Base-by-base conservation (phyloP, 306 rosid species). In the Ammopiptanthus mongolicus region DNA sequence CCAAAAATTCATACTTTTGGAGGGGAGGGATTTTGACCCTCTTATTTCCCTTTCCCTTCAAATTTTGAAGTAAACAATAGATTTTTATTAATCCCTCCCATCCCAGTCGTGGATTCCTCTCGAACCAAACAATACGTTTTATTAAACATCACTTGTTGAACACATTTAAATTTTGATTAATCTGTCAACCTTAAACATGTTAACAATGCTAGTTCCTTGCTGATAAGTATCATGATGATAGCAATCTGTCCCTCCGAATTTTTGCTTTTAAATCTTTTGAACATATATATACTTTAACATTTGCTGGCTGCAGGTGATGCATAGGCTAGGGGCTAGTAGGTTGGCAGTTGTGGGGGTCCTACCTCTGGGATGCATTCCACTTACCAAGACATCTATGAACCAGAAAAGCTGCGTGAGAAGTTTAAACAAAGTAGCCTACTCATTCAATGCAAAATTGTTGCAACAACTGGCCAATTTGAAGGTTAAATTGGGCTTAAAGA, bases 321-420 rank as follows among this genome's bases (percentile, higher is more conserved):
- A 83, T 17, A 83, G 84, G 65, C 18, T 84, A 14, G 97, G 93
- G 36, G 85, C 85, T 0, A 76, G 44, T 17, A 83, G 81, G 55
- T 5, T 89, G 51, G 79, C 76, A 2, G 60, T 84, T 11, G 97
- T 87, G 5, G 97, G 97, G 53, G 90, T 91, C 14, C 96, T 88
- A 22, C 93, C 93, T 2, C 7, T 89, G 17, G 97, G 95, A 6
- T 91, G 95, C 57, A 62, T 89, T 71, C 97, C 97, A 64, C 83
- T 91, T 34, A 77, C 74, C 3, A 86, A 68, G 82, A 73, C 92
- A 1, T 2, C 87, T 4, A 55, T 9, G 51, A 81, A 8, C 36
- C 29, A 62, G 28, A 50, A 29, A 2, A 42, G 52, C 15, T 91
- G 97, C 55, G 89, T 77, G 6, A 60, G 55, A 19, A 71, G 33